Evolutionary conservation across 2,329 filamentous ascomycete species (phyloP), one percentile per base, ranked within the genome.

Genomic region (Cytospora piceicola): DNA sequence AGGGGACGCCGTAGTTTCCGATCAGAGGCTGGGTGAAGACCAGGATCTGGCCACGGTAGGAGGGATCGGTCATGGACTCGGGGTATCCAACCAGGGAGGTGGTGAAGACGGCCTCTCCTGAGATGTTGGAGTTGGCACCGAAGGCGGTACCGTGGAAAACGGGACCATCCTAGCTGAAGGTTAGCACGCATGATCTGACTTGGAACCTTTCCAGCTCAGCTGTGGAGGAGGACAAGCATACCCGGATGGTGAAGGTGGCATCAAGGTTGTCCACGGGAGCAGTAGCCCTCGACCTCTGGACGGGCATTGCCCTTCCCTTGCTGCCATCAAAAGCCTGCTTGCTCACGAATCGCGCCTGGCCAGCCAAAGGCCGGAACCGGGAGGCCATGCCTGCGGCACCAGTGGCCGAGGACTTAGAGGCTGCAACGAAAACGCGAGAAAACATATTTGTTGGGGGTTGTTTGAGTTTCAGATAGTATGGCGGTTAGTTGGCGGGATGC

Each of bases 11-110:
- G 77, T 99, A 99, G 86, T 99, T 99, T 76, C 95, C 95, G 75
- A 99, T 97, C 72, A 99, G 83, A 42, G 95, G 95, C 78, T 97
- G 94, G 71, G 95, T 99, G 84, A 98, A 97, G 79, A 98, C 94
- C 73, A 99, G 85, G 72, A 99, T 98, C 83, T 99, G 95, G 71
- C 95, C 91, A 71, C 91, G 90, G 82, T 94, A 94, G 24, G 91
- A 94, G 61, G 91, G 91, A 74, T 94, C 91, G 74, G 91, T 94
- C 85, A 94, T 89, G 57, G 91, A 97, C 83, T 99, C 95, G 72
- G 95, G 95, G 79, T 99, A 99, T 74, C 95, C 95, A 67, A 99
- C 95, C 64, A 98, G 88, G 29, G 94, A 97, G 68, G 95, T 98
- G 69, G 95, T 98, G 84, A 99, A 99, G 77, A 98, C 95, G 55